Conservation (phyloP, 139 green algal genomes). For the Tetratostichococcus sp. region DNA sequence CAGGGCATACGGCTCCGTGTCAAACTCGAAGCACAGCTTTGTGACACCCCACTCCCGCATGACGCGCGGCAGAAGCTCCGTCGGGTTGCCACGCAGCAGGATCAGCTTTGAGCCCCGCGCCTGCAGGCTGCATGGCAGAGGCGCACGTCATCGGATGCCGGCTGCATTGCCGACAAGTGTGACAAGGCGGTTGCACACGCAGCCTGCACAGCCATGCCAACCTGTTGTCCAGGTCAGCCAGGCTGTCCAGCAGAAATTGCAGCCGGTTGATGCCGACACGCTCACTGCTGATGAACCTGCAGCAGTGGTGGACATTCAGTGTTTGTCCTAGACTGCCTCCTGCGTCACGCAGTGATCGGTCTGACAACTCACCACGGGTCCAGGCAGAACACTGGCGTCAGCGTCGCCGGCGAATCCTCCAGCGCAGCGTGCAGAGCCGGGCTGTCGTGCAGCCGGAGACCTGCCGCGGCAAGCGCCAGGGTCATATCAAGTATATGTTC, state of each 20-base stretch:
- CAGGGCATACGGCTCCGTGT: constrained; percentile 84
- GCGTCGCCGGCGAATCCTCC: constrained; percentile 21
- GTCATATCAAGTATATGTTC: too few species aligned
- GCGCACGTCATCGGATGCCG: not conserved
- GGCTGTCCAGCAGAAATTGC: constrained; percentile 80
- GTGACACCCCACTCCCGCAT: constrained; percentile 56
- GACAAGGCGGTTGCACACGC: not conserved
- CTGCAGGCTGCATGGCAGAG: constrained; percentile 30
- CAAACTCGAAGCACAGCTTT: constrained; percentile 75
- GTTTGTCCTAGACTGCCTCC: too few species aligned
- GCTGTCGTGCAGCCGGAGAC: constrained; percentile 87
- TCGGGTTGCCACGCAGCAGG: constrained; percentile 69
- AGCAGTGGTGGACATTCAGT: too few species aligned
- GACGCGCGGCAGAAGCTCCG: constrained; percentile 59
- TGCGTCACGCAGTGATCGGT: too few species aligned
- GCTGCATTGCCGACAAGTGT: not conserved
- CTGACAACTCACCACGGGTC: constrained; percentile 76
- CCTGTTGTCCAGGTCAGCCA: constrained; percentile 71
- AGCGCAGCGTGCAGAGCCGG: constrained; percentile 73
- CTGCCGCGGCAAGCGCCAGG: too few species aligned
- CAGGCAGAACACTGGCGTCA: constrained; percentile 84
- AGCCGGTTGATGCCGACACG: constrained; percentile 73
- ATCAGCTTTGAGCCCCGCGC: constrained; percentile 57
- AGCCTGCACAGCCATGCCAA: constrained; percentile 18
- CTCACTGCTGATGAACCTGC: constrained; percentile 15